Evolutionary conservation across 805 yeast genomes (phyloP).

Genomic region (Starmerella scarabaei): DNA sequence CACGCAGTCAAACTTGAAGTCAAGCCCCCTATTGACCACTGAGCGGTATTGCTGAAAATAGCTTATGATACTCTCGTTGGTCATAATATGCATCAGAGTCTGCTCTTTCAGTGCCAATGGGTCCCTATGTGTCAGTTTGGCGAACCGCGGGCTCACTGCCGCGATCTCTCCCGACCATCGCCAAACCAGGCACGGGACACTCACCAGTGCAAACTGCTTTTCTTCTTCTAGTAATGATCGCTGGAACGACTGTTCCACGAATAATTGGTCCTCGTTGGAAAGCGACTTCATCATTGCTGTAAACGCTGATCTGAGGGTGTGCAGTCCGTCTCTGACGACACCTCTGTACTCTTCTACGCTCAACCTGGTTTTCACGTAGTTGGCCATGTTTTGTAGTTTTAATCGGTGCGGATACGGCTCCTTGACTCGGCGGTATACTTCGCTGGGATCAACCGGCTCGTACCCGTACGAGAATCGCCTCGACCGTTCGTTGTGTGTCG

Average conservation of each 20-base stretch:
- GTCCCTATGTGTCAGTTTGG: slow-evolving; percentile 83
- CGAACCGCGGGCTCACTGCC: slow-evolving; percentile 88
- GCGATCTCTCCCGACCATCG: slow-evolving; percentile 91
- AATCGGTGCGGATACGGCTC: slow-evolving; percentile 81
- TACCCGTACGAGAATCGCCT: slow-evolving; percentile 2
- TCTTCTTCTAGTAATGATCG: slow-evolving; percentile 81
- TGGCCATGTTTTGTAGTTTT: slow-evolving; percentile 72
- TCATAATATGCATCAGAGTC: slow-evolving; percentile 54
- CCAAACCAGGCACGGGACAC: slow-evolving; percentile 94
- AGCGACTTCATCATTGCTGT: slow-evolving; percentile 82
- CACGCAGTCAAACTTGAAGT: slow-evolving; percentile 78
- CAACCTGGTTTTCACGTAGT: slow-evolving; percentile 61
- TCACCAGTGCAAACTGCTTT: slow-evolving; percentile 66
- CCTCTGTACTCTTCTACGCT: slow-evolving; percentile 49
- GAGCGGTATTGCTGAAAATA: slow-evolving; percentile 75
- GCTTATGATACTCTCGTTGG: slow-evolving; percentile 72
- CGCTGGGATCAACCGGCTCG: slow-evolving; percentile 16
- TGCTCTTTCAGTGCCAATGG: slow-evolving; percentile 44
- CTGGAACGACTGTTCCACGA: slow-evolving; percentile 94
- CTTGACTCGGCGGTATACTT: slow-evolving; percentile 53
- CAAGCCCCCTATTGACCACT: slow-evolving; percentile 83
- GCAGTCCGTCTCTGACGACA: slow-evolving; percentile 75
- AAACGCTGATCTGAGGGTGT: slow-evolving; percentile 81
- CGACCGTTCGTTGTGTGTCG: slow-evolving; percentile 6
- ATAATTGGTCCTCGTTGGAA: slow-evolving; percentile 81